These are phyloP conservation scores for Wickerhamomyces chambardii DNA, from an alignment of 805 yeast genomes.

Conservation along the genomic window DNA sequence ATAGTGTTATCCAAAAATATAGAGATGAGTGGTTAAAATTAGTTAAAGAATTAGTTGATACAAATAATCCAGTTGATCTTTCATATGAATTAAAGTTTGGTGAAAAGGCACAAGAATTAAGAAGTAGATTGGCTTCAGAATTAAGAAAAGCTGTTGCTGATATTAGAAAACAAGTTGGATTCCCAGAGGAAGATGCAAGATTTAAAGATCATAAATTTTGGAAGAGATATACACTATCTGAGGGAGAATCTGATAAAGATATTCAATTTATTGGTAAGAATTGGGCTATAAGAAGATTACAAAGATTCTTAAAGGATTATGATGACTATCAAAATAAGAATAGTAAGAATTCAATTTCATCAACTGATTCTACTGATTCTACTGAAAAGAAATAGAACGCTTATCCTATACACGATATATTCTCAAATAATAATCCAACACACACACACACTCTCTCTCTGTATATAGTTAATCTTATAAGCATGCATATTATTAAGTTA, in stretches of 20 bases:
- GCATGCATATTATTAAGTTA: no score
- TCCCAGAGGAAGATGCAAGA: slow-evolving; percentile 57
- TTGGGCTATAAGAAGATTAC: slow-evolving; percentile 75
- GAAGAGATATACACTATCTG: slow-evolving; percentile 54
- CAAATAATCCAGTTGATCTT: slow-evolving; percentile 44
- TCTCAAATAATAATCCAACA: no score
- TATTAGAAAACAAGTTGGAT: slow-evolving; percentile 31
- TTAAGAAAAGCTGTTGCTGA: slow-evolving; percentile 53
- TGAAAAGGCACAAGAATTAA: slow-evolving; percentile 48
- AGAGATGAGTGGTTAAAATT: slow-evolving; percentile 64
- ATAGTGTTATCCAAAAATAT: slow-evolving; percentile 44
- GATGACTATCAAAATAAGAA: no score
- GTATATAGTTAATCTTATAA: no score
- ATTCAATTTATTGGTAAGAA: slow-evolving; percentile 68
- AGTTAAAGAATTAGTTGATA: slow-evolving; percentile 45
- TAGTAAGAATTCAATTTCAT: no score
- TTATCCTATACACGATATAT: no score
- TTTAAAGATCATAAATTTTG: slow-evolving; percentile 67
- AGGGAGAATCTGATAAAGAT: slow-evolving; percentile 61
- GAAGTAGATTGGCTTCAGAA: slow-evolving; percentile 63
- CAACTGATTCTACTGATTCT: no score
- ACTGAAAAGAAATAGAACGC: no score
- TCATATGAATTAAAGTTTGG: slow-evolving; percentile 57
- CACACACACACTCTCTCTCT: no score
- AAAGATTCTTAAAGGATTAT: slow-evolving; percentile 28